Evolutionary conservation across 305 asterid species (phyloP).

Genomic region (Solanum chacoense): DNA sequence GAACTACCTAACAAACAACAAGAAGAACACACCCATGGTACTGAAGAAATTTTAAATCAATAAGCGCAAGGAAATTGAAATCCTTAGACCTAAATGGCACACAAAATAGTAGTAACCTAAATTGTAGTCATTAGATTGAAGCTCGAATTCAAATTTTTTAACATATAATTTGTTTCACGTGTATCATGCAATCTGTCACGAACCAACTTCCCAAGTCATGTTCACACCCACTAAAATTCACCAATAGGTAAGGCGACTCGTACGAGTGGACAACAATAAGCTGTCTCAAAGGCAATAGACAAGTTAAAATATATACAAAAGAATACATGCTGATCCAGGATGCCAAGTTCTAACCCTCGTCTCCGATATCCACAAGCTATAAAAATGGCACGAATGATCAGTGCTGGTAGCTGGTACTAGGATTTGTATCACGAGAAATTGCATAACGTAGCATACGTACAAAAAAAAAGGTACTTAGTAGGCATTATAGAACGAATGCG

Average conservation of each 20-base stretch:
- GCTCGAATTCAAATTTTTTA: too few relatives aligned
- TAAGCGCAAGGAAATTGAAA: background rate
- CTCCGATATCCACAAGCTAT: background rate
- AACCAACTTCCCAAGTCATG: background rate
- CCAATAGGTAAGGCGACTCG: background rate
- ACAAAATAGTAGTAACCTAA: background rate
- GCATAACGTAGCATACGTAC: background rate
- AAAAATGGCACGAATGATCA: background rate
- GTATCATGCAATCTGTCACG: background rate
- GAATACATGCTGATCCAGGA: too few relatives aligned
- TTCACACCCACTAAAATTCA: background rate
- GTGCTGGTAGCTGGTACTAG: background rate
- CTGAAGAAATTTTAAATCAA: background rate
- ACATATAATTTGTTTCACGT: background rate
- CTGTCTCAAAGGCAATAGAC: background rate
- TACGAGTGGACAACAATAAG: too few relatives aligned
- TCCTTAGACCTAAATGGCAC: background rate
- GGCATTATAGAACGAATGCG: background rate
- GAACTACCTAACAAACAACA: background rate
- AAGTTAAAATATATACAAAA: too few relatives aligned
- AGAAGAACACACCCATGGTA: background rate
- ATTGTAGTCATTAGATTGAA: background rate
- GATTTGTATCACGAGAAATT: background rate
- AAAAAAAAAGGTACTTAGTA: too few relatives aligned
- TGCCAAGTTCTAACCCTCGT: too few relatives aligned